Conservation (phyloP, 148 eudicot genomes). For the Diospyros lotus region DNA sequence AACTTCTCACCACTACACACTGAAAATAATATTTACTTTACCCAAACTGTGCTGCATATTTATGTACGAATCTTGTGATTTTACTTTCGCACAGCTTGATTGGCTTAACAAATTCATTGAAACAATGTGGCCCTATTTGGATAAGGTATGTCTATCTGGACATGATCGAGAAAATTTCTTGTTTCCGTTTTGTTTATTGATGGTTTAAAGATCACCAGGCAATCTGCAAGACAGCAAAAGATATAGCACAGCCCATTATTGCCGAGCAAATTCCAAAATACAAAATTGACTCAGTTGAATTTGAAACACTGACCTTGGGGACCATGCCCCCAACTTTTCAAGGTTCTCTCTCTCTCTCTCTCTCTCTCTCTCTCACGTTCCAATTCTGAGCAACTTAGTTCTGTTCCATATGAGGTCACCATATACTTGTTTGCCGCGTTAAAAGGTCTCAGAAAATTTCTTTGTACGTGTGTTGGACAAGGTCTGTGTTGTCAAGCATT, state of each 20-base stretch:
- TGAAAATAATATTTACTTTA: background rate
- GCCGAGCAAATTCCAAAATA: conserved; percentile 92
- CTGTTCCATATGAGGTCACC: no score
- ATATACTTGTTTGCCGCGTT: no score
- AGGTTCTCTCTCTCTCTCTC: background rate
- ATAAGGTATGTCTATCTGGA: conserved; percentile 51
- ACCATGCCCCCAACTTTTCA: background rate
- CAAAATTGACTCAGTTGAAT: conserved; percentile 78
- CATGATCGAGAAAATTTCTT: background rate
- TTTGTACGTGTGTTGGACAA: no score
- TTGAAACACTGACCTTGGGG: conserved; percentile 53
- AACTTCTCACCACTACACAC: background rate
- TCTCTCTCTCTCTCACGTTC: no score
- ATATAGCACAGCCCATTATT: conserved; percentile 64
- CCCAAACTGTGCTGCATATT: background rate
- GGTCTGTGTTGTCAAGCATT: no score
- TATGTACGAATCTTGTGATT: background rate
- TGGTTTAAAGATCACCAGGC: conserved; percentile 32
- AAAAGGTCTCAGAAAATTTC: no score
- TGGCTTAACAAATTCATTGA: conserved; percentile 89
- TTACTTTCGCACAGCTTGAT: conserved; percentile 51
- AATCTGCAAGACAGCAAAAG: conserved; percentile 21
- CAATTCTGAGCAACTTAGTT: no score
- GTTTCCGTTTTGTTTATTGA: background rate
- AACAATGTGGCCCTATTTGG: conserved; percentile 91